A percentile compares a stretch with the other conserved stretches of the same genome.
These are phyloP conservation scores for Sonneratia caseolaris DNA, from an alignment of 345 rosid species.

Conservation along the genomic window DNA sequence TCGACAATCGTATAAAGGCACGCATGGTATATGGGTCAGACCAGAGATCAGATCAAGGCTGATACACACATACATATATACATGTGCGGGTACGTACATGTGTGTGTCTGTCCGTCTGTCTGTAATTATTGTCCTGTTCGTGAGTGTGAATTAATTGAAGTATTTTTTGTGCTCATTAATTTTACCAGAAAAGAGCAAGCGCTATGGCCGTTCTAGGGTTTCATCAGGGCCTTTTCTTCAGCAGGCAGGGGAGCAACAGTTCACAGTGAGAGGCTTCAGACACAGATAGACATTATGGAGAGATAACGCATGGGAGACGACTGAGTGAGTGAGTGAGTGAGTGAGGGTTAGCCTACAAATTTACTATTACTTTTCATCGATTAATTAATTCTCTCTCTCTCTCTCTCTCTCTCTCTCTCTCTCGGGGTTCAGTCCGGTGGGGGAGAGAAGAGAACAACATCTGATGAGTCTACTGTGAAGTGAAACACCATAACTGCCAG, in stretches of 20 bases:
- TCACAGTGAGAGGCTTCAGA: neutral
- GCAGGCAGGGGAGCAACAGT: neutral
- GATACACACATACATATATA: neutral
- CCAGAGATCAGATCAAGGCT: neutral
- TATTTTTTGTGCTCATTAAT: neutral
- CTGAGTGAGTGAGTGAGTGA: too few species aligned
- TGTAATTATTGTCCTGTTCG: too few species aligned
- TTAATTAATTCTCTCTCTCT: too few species aligned
- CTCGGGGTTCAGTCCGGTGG: too few species aligned
- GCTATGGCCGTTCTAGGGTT: neutral
- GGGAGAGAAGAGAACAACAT: neutral
- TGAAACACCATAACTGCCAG: neutral
- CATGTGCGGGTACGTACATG: neutral
- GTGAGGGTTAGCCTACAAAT: too few species aligned
- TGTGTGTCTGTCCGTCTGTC: neutral
- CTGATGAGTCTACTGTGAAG: neutral
- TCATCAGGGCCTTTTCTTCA: neutral
- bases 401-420: too few species aligned
- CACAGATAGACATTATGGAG: neutral
- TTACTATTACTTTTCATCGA: too few species aligned
- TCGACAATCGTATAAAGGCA: neutral
- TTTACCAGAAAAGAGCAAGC: constrained; percentile 11
- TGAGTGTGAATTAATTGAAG: too few species aligned
- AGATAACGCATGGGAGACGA: neutral
- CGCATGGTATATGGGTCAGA: neutral